Base-by-base conservation (phyloP, 495 filamentous ascomycete genomes). In the Margaritispora aquatica region DNA sequence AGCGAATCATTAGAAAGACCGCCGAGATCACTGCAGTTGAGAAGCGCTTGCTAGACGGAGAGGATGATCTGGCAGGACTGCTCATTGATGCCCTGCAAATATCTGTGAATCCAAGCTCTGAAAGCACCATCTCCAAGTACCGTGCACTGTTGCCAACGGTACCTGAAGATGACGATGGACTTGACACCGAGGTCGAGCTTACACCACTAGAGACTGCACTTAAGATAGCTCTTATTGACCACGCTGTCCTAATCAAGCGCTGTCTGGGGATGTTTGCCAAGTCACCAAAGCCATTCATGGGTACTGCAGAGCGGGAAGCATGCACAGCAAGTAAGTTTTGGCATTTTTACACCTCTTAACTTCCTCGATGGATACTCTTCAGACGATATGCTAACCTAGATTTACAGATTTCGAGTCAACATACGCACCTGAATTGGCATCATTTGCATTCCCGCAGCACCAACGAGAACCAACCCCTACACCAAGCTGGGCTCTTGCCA, bases 1-100 rank as follows among this genome's bases (percentile, higher is more conserved):
- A 97, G 69, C 83, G 93, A n/a, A 90, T 95, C 34, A 84, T 87
- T 66, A 82, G 90, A 53, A 97, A 97, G 77, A 94, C 93, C 11
- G 81, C 86, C 51, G 95, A 98, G 69, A 79, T 98, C 73, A 74
- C 81, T 10, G 64, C 79, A 11, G 71, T 96, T 9, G 90, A 95
- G 68, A 87, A 85, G 66, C 82, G 84, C 38, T 78, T 92, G n/a
- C 73, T 77, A 5, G 86, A 90, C 21, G 88, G 89, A 8, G 89
- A 94, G 47, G 84, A 86, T 53, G 77, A 88, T 51, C 74, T 71
- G 19, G 73, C 70, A 19, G 73, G 79, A 23, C 74, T 81, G 26
- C 77, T 96, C 52, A 82, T 88, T 2, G 89, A 93, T 61, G 84
- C 85, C 13, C 73, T 96, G 34, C 79, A 81, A 60, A 77, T 90